Conservation (phyloP, 2,329 filamentous ascomycete genomes). For the Fusarium sp. region DNA sequence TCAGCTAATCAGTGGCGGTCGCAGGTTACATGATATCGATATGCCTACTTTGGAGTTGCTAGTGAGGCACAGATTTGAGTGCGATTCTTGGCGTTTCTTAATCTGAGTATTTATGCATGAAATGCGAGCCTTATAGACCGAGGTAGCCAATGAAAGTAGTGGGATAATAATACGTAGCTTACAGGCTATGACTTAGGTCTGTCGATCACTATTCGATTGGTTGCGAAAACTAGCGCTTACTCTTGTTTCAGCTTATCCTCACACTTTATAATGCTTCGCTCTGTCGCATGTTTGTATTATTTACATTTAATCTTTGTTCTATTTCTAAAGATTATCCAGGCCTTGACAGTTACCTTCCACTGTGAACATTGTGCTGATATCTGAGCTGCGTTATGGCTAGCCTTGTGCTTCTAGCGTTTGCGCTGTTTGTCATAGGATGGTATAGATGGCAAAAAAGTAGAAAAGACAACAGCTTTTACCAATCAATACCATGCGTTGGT, state of each 20-base stretch:
- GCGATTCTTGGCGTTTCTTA: too few relatives aligned
- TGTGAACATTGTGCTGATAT: too few relatives aligned
- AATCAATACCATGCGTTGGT: not conserved
- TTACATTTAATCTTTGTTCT: not conserved
- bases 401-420: rapidly evolving
- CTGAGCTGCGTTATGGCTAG: not conserved
- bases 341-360: not conserved
- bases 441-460: not conserved
- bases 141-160: not conserved
- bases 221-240: not conserved
- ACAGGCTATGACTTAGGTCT: not conserved
- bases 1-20: too few relatives aligned
- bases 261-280: not conserved
- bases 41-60: too few relatives aligned
- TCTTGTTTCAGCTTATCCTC: not conserved
- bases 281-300: too few relatives aligned
- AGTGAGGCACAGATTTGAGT: not conserved
- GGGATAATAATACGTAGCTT: not conserved
- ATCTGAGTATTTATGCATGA: not conserved
- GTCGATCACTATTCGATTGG: not conserved
- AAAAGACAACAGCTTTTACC: not conserved
- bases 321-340: not conserved
- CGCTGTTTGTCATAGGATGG: not conserved
- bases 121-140: not conserved
- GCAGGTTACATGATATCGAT: too few relatives aligned